Conservation (phyloP, 306 rosid genomes). For the Gastrolobium bilobum region DNA sequence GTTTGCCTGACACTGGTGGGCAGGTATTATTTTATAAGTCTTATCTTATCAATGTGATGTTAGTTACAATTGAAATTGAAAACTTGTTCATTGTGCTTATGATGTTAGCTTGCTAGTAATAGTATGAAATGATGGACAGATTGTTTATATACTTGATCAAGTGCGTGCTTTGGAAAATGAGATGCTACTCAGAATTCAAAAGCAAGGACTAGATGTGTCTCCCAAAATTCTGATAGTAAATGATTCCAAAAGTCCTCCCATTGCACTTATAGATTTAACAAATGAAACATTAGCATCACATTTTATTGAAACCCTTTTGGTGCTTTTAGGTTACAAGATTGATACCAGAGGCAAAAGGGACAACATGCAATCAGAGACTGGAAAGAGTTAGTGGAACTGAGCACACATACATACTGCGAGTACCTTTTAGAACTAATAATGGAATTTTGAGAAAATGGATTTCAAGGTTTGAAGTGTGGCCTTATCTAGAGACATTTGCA, state of each 20-base stretch:
- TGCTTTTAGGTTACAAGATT: conserved; percentile 67
- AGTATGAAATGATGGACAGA: conserved; percentile 44
- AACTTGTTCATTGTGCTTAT: conserved; percentile 17
- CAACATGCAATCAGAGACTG: conserved; percentile 77
- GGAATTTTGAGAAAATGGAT: conserved; percentile 82
- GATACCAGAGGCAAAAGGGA: conserved; percentile 79
- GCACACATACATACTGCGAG: conserved; percentile 70
- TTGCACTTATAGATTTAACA: background rate
- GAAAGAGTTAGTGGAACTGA: conserved; percentile 79
- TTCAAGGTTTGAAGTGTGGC: conserved; percentile 88
- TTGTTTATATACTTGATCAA: conserved; percentile 86
- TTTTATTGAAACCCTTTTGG: conserved; percentile 22
- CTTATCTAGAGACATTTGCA: conserved; percentile 81
- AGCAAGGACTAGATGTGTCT: conserved; percentile 71
- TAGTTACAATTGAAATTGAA: background rate
- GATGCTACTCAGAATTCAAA: conserved; percentile 73
- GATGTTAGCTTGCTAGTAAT: background rate
- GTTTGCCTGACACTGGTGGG: conserved; percentile 85
- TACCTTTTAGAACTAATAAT: conserved; percentile 71
- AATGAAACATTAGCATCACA: background rate
- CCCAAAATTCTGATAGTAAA: conserved; percentile 81
- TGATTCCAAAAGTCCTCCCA: background rate
- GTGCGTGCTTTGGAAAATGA: conserved; percentile 84
- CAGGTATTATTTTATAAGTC: conserved; percentile 60
- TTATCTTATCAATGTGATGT: background rate